These are phyloP conservation scores for Backusella sp. DNA, from an alignment of 192 early-diverging fungal species.

Conservation along the genomic window DNA sequence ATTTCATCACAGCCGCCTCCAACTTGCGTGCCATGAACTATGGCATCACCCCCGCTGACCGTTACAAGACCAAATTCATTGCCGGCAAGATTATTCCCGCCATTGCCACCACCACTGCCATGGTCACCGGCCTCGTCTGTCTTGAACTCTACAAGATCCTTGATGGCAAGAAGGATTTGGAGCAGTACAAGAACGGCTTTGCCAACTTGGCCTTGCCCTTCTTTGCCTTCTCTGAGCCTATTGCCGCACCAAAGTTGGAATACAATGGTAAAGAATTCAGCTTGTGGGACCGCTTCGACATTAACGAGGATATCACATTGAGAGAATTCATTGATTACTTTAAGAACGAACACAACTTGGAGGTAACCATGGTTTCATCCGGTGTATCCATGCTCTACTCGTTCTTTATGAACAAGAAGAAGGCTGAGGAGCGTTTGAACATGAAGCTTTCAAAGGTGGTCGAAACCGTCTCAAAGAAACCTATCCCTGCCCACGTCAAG, in stretches of 20 bases:
- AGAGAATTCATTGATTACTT: constrained; percentile 89
- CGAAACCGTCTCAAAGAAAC: constrained; percentile 82
- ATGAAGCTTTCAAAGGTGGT: constrained; percentile 85
- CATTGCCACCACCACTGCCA: constrained; percentile 92
- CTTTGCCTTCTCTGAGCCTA: constrained; percentile 99
- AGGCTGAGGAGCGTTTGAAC: constrained; percentile 73
- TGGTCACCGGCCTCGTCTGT: constrained; percentile 96
- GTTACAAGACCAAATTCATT: constrained; percentile 85
- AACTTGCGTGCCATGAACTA: constrained; percentile 91
- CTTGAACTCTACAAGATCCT: constrained; percentile 96
- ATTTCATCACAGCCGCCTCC: constrained; percentile 97
- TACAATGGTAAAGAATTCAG: constrained; percentile 87
- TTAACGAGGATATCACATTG: constrained; percentile 81
- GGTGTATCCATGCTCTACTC: constrained; percentile 94
- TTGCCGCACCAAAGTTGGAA: constrained; percentile 83
- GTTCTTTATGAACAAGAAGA: constrained; percentile 84
- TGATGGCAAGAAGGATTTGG: constrained; percentile 74
- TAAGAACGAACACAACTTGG: constrained; percentile 75
- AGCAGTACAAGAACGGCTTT: constrained; percentile 99
- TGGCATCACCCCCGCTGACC: constrained; percentile 69
- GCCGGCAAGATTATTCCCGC: constrained; percentile 91
- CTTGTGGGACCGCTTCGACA: constrained; percentile 95
- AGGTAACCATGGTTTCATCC: constrained; percentile 90
- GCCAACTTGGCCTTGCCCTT: constrained; percentile 97
- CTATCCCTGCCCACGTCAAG: constrained; percentile 82